Conservation (phyloP, 2,329 filamentous ascomycete species). For the Leptographium flavum region DNA sequence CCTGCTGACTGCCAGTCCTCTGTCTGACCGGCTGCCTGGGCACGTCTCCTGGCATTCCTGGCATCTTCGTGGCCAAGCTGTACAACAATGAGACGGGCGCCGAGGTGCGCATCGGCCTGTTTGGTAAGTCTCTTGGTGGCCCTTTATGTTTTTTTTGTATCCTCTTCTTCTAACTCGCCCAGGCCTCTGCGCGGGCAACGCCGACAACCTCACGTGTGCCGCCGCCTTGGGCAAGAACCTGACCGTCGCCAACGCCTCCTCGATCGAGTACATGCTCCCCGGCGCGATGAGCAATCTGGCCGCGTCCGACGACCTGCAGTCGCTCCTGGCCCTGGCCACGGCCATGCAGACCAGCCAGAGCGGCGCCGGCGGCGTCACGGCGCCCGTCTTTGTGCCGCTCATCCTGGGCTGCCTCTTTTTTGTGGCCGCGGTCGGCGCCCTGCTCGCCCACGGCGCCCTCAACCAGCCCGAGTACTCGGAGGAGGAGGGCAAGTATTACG, state of each 20-base stretch:
- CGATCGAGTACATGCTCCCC: conserved; percentile 5
- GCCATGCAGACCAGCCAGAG: conserved; percentile 7
- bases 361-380: conserved; percentile 7
- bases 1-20: conserved; percentile 7
- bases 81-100: conserved; percentile 9
- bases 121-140: conserved; percentile 2
- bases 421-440: conserved; percentile 5
- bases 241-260: not conserved
- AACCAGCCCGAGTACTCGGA: not conserved
- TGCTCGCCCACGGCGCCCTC: conserved; percentile 1
- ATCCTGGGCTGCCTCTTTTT: conserved; percentile 8
- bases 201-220: conserved; percentile 8
- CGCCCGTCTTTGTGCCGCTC: conserved; percentile 8
- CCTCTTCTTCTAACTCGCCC: not conserved
- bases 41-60: conserved; percentile 12
- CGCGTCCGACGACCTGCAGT: conserved; percentile 6
- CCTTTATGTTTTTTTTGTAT: not conserved
- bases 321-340: conserved; percentile 6
- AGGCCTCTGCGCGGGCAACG: conserved; percentile 9
- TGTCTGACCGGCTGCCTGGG: conserved; percentile 12
- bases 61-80: conserved; percentile 11
- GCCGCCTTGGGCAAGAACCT: conserved; percentile 7
- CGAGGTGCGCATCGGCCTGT: conserved; percentile 11
- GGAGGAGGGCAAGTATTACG: not conserved
- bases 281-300: conserved; percentile 3